phyloP scores from a whole-genome alignment of 1,284 basidiomycete species.

The Trametes polyzona region DNA sequence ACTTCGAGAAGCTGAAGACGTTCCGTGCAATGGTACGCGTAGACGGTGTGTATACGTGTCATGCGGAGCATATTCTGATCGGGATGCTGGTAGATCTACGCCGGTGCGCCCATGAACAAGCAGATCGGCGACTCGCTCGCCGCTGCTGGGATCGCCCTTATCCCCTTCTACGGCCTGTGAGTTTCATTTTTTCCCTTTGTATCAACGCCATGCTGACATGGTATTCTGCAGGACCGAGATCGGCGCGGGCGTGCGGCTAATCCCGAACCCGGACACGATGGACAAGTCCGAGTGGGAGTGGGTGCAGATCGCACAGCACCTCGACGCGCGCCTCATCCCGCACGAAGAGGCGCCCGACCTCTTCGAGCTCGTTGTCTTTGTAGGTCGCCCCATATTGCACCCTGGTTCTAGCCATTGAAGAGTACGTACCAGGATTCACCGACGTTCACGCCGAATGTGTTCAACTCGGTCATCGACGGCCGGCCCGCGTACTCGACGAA shows the following conservation, averaged over 20 bases:
- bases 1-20: conserved; percentile 22
- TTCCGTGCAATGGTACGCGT: conserved; percentile 31
- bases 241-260: conserved; percentile 8
- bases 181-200: conserved; percentile 2
- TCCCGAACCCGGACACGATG: conserved; percentile 17
- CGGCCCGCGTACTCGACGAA: conserved; percentile 40
- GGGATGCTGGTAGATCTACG: conserved; percentile 31
- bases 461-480: conserved; percentile 37
- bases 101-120: conserved; percentile 36
- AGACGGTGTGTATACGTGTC: neutral
- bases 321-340: conserved; percentile 22
- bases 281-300: conserved; percentile 33
- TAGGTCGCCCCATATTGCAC: conserved; percentile 13
- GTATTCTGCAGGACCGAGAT: conserved; percentile 13
- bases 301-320: conserved; percentile 23
- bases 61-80: too few species aligned
- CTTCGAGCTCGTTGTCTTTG: conserved; percentile 30
- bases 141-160: conserved; percentile 30
- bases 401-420: neutral
- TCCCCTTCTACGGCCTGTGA: conserved; percentile 35
- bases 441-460: conserved; percentile 26
- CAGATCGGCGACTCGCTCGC: conserved; percentile 33
- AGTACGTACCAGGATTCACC: conserved; percentile 4
- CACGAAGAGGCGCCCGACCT: conserved; percentile 26
- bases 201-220: neutral